Conservation (phyloP, 129 eudicot genomes). For the sunflower (Helianthus annuus) region DNA sequence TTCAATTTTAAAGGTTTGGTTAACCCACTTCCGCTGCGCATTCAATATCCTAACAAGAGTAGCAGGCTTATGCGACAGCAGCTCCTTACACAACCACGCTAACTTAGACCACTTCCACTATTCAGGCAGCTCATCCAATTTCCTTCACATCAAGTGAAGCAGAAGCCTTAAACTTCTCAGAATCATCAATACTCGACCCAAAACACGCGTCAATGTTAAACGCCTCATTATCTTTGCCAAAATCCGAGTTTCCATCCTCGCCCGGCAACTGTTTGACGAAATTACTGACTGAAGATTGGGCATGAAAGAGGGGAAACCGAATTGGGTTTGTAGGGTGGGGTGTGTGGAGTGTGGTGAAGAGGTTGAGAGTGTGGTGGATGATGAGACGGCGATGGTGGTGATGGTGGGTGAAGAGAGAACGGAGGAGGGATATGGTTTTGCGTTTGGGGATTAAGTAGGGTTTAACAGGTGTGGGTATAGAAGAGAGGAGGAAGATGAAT, state of each 20-base stretch:
- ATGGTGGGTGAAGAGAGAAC: constrained; percentile 40
- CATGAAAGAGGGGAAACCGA: not conserved
- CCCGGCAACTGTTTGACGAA: constrained; percentile 49
- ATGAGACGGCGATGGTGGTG: constrained; percentile 32
- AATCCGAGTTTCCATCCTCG: constrained; percentile 31
- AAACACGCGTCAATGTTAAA: constrained; percentile 49
- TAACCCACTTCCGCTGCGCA: constrained; percentile 85
- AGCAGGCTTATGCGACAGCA: constrained; percentile 69
- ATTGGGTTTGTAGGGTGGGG: constrained; percentile 8
- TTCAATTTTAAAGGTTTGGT: too few species aligned
- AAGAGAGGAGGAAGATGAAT: constrained; percentile 15
- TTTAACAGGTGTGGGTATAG: constrained; percentile 9
- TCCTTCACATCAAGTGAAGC: constrained; percentile 65
- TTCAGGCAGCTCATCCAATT: constrained; percentile 83
- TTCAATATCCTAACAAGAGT: constrained; percentile 58
- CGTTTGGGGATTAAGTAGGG: constrained; percentile 40
- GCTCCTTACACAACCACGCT: constrained; percentile 95
- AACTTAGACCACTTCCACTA: constrained; percentile 87
- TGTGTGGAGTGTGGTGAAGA: constrained; percentile 7
- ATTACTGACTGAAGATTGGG: constrained; percentile 37
- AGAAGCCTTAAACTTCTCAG: constrained; percentile 25
- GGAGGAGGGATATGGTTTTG: constrained; percentile 37
- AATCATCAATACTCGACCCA: constrained; percentile 34
- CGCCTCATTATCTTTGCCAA: constrained; percentile 31
- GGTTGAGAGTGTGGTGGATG: constrained; percentile 21